phyloP scores from a whole-genome alignment of 2,329 filamentous ascomycete genomes.

The Atkinsonella hypoxylon region DNA sequence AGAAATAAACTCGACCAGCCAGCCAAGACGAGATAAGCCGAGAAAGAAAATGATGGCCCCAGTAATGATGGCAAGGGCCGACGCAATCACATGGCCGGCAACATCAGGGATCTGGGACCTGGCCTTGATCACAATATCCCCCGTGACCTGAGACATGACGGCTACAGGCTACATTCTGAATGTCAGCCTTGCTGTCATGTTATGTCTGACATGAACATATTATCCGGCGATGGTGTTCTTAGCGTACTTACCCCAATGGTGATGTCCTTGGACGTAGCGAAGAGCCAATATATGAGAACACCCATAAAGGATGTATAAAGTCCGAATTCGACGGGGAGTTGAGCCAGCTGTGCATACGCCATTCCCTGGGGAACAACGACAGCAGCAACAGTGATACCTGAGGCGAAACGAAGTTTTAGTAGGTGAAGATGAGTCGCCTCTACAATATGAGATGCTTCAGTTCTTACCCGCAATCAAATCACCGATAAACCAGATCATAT shows the following conservation, averaged over 20 bases:
- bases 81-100: conserved; percentile 31
- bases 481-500: conserved; percentile 33
- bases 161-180: conserved; percentile 34
- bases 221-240: not conserved
- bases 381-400: conserved; percentile 35
- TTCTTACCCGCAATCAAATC: conserved; percentile 32
- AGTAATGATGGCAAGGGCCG: conserved; percentile 34
- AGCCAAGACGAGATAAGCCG: conserved; percentile 38
- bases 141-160: conserved; percentile 41
- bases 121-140: conserved; percentile 32
- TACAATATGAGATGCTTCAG: not conserved
- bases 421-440: not conserved
- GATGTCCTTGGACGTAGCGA: conserved; percentile 86
- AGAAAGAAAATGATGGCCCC: conserved; percentile 37
- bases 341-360: conserved; percentile 38
- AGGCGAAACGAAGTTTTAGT: conserved; percentile 12
- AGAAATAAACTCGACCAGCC: conserved; percentile 42
- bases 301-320: conserved; percentile 81
- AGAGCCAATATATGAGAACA: conserved; percentile 92
- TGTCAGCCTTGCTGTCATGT: not conserved
- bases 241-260: conserved; percentile 60
- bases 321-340: conserved; percentile 36
- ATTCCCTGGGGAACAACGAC: conserved; percentile 44
- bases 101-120: conserved; percentile 26
- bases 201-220: not conserved